phyloP scores from a whole-genome alignment of 441 rosid genomes.

The Erodium texanum region DNA sequence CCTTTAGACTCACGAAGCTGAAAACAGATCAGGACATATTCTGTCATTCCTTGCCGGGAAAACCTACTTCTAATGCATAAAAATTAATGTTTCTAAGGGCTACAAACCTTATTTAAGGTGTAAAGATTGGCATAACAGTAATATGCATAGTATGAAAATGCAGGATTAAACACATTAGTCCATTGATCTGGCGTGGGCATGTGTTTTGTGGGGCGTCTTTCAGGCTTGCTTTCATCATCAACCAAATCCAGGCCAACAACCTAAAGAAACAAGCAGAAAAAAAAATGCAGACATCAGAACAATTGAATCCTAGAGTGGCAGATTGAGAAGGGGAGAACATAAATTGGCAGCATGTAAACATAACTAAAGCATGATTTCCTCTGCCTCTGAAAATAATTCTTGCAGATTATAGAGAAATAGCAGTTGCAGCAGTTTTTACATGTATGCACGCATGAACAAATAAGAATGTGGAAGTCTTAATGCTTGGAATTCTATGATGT shows the following conservation, averaged over 20 bases:
- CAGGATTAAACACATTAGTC: conserved; percentile 96
- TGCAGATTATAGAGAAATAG: background rate
- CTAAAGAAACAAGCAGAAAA: conserved; percentile 30
- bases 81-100: background rate
- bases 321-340: background rate
- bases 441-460: background rate
- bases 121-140: conserved; percentile 35
- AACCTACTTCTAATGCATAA: background rate
- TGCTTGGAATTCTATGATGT: background rate
- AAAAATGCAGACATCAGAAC: background rate
- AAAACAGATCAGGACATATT: conserved; percentile 15
- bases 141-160: conserved; percentile 76
- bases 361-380: background rate
- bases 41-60: background rate
- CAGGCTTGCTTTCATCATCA: conserved; percentile 98
- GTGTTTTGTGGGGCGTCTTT: conserved; percentile 98
- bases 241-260: conserved; percentile 98
- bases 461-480: background rate
- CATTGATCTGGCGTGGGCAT: conserved; percentile 98
- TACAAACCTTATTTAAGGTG: conserved; percentile 73
- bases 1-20: conserved; percentile 99
- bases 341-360: background rate
- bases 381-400: background rate
- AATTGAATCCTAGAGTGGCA: background rate
- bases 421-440: background rate